Evolutionary conservation across 148 eudicot species (phyloP).

Genomic region (Camellia japonica): DNA sequence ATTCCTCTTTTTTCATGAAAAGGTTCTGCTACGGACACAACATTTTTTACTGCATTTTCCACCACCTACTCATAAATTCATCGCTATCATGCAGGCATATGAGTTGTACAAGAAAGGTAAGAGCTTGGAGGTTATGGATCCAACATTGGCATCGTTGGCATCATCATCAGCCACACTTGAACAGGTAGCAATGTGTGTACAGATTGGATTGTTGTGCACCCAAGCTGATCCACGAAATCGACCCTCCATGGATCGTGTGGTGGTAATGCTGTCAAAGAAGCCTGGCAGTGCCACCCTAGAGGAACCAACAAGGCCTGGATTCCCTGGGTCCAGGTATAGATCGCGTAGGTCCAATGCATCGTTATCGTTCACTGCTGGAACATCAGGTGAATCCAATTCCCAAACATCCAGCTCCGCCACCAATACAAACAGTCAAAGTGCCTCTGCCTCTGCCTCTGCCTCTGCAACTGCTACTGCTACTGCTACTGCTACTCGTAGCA

Average conservation of each 20-base stretch:
- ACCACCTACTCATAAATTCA: background rate
- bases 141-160: conserved; percentile 39
- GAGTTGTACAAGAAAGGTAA: conserved; percentile 57
- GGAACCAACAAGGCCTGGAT: conserved; percentile 77
- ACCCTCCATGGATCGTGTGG: conserved; percentile 72
- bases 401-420: conserved; percentile 31
- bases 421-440: background rate
- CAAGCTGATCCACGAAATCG: conserved; percentile 68
- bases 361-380: conserved; percentile 33
- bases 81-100: conserved; percentile 53
- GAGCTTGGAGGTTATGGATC: conserved; percentile 67
- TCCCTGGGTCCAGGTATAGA: conserved; percentile 48
- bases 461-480: conserved; percentile 17
- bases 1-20: background rate
- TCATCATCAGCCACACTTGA: conserved; percentile 49
- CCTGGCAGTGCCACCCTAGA: conserved; percentile 40
- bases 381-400: conserved; percentile 31
- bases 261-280: conserved; percentile 57
- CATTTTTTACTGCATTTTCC: too few relatives aligned
- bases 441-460: background rate
- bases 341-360: conserved; percentile 28
- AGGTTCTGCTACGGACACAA: too few relatives aligned
- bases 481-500: conserved; percentile 25
- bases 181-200: conserved; percentile 57
- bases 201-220: conserved; percentile 72